A percentile compares a stretch with the other conserved stretches of the same genome.
These are phyloP conservation scores for Suhomyces bribrorum DNA, from an alignment of 1,139 yeast genomes.

Conservation along the genomic window DNA sequence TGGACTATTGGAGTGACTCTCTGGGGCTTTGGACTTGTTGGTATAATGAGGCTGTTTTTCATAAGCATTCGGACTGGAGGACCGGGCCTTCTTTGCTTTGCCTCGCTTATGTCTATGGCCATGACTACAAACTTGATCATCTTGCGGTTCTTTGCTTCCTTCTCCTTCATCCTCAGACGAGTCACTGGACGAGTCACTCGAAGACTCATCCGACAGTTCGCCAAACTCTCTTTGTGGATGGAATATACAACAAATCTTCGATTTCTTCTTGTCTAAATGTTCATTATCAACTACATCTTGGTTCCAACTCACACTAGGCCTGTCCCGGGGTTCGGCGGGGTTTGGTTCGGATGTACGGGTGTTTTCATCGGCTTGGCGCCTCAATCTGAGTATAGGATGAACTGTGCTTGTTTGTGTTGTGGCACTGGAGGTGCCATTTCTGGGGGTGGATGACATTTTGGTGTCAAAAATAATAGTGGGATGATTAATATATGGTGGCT, in stretches of 20 bases:
- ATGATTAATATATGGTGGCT: neutral
- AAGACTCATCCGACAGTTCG: slow-evolving; percentile 29
- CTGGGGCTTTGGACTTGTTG: slow-evolving; percentile 24
- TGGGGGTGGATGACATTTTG: slow-evolving; percentile 7
- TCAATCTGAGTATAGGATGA: slow-evolving; percentile 16
- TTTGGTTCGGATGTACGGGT: neutral
- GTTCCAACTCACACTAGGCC: slow-evolving; percentile 72
- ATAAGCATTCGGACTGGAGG: slow-evolving; percentile 69
- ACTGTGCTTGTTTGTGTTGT: slow-evolving; percentile 9
- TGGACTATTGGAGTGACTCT: neutral
- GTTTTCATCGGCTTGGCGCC: neutral
- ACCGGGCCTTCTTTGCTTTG: slow-evolving; percentile 7
- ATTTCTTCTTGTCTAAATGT: slow-evolving; percentile 79
- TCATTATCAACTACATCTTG: slow-evolving; percentile 90
- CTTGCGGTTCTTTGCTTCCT: slow-evolving; percentile 2
- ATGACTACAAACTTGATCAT: slow-evolving; percentile 12
- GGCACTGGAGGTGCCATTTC: slow-evolving; percentile 5
- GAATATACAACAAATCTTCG: slow-evolving; percentile 94
- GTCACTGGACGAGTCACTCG: slow-evolving; percentile 36
- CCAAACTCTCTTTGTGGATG: slow-evolving; percentile 78
- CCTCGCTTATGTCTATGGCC: slow-evolving; percentile 11
- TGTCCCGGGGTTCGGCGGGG: slow-evolving; percentile 5
- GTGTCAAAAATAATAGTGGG: neutral
- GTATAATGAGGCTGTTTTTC: slow-evolving; percentile 70
- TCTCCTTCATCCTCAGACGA: slow-evolving; percentile 20